A percentile compares a stretch with the other conserved stretches of the same genome.
phyloP scores from a whole-genome alignment of 2,329 filamentous ascomycete species.

The Moelleriella libera region DNA sequence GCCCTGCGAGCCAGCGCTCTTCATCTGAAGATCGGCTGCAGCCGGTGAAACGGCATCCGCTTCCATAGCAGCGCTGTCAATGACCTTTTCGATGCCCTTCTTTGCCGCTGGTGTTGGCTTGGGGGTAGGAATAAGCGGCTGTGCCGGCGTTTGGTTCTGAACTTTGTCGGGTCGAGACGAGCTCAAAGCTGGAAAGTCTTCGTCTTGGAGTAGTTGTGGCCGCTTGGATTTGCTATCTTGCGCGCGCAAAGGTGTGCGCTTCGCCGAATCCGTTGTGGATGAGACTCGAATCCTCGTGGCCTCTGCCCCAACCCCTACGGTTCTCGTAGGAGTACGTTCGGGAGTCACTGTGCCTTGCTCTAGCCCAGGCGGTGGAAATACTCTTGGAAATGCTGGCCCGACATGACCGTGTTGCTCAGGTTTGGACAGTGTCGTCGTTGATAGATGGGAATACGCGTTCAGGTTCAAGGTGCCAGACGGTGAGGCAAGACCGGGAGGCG shows the following conservation, averaged over 20 bases:
- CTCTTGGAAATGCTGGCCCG: conserved; percentile 12
- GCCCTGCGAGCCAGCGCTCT: too few relatives aligned
- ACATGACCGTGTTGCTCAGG: background rate
- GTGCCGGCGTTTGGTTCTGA: conserved; percentile 15
- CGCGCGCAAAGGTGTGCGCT: too few relatives aligned
- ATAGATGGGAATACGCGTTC: background rate
- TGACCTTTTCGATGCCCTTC: conserved; percentile 14
- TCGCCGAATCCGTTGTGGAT: too few relatives aligned
- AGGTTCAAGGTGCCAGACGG: conserved; percentile 1
- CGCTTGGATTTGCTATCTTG: conserved; percentile 15
- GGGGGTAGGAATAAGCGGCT: conserved; percentile 20
- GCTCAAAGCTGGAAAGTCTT: conserved; percentile 48
- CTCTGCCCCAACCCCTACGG: conserved; percentile 12
- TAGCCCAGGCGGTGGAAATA: conserved; percentile 11
- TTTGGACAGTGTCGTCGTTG: conserved; percentile 2
- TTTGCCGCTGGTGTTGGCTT: conserved; percentile 19
- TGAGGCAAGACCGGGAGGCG: conserved; percentile 16
- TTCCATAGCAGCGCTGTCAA: conserved; percentile 7
- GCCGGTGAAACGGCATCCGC: too few relatives aligned
- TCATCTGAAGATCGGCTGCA: too few relatives aligned
- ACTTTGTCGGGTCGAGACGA: conserved; percentile 24
- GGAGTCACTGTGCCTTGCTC: conserved; percentile 15
- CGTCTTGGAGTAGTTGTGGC: conserved; percentile 27
- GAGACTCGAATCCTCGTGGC: conserved; percentile 23
- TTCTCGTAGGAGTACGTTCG: conserved; percentile 17